Conservation (phyloP, 176 grass and related monocot species). For the Zizania latifolia region DNA sequence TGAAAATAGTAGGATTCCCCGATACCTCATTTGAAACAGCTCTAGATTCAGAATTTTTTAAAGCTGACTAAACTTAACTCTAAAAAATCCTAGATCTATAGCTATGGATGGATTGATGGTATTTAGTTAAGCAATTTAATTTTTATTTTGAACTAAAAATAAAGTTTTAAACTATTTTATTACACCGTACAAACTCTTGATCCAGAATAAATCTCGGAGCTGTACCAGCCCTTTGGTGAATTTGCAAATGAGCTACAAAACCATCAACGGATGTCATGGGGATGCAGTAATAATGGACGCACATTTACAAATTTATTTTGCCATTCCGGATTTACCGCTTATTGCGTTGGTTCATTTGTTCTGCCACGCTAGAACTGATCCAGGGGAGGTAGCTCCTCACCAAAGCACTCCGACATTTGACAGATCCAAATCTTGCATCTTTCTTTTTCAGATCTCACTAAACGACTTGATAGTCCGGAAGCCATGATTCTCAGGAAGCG, state of each 20-base stretch:
- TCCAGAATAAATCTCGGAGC: too few species aligned
- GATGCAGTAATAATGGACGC: not conserved
- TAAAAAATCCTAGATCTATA: too few species aligned
- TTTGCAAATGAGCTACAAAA: not conserved
- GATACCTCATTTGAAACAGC: too few species aligned
- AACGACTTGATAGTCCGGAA: constrained; percentile 57
- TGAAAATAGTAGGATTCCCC: too few species aligned
- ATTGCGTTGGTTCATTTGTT: constrained; percentile 23
- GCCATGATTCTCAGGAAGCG: constrained; percentile 50
- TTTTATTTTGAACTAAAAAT: too few species aligned
- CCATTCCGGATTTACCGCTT: not conserved
- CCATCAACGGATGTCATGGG: not conserved
- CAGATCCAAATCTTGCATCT: not conserved
- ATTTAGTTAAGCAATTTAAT: too few species aligned
- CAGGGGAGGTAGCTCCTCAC: not conserved
- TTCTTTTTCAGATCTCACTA: constrained; percentile 33
- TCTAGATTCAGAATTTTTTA: too few species aligned
- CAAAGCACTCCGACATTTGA: not conserved
- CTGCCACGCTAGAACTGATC: constrained; percentile 1
- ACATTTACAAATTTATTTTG: not conserved
- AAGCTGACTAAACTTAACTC: too few species aligned
- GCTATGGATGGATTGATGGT: too few species aligned
- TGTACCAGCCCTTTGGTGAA: too few species aligned
- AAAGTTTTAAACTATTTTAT: too few species aligned
- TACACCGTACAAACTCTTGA: too few species aligned